A percentile compares a stretch with the other conserved stretches of the same genome.
These are phyloP conservation scores for Calonectria pteridis DNA, from an alignment of 2,329 filamentous ascomycete species.

Conservation along the genomic window DNA sequence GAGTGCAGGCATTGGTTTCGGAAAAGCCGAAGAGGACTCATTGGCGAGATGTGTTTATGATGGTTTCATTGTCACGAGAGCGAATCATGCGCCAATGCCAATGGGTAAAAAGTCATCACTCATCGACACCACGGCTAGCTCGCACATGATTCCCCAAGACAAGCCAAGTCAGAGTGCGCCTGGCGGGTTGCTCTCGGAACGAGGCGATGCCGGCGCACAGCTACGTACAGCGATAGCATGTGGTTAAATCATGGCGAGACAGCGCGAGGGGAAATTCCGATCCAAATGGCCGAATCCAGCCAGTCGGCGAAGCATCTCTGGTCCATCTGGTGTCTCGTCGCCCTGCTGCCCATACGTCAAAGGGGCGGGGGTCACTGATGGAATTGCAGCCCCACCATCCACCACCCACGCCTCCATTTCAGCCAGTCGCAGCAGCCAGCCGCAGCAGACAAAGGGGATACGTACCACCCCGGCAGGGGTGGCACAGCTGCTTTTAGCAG, in stretches of 20 bases:
- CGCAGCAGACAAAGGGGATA: slow-evolving; percentile 8
- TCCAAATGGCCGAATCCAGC: neutral
- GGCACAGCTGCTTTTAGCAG: neutral
- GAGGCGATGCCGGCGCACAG: neutral
- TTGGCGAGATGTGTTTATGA: slow-evolving; percentile 52
- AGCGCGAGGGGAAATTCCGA: neutral
- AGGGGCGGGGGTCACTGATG: slow-evolving; percentile 15
- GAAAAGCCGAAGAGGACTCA: slow-evolving; percentile 56
- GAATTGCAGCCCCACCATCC: slow-evolving; percentile 20
- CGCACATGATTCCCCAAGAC: neutral
- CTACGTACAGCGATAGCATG: neutral
- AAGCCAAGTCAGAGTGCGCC: neutral
- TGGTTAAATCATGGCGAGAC: neutral
- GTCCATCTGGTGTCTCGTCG: slow-evolving; percentile 18
- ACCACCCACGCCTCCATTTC: neutral
- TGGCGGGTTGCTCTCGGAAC: neutral
- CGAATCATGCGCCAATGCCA: neutral
- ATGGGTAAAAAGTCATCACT: neutral
- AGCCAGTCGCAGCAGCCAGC: slow-evolving; percentile 1
- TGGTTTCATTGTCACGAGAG: neutral
- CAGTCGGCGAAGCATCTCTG: neutral
- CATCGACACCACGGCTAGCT: neutral
- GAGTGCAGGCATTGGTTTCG: slow-evolving; percentile 66
- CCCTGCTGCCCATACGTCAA: slow-evolving; percentile 26
- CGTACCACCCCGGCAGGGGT: neutral